These are phyloP conservation scores for Pythium rishiriense DNA, from an alignment of 352 stramenopile species.

Conservation along the genomic window DNA sequence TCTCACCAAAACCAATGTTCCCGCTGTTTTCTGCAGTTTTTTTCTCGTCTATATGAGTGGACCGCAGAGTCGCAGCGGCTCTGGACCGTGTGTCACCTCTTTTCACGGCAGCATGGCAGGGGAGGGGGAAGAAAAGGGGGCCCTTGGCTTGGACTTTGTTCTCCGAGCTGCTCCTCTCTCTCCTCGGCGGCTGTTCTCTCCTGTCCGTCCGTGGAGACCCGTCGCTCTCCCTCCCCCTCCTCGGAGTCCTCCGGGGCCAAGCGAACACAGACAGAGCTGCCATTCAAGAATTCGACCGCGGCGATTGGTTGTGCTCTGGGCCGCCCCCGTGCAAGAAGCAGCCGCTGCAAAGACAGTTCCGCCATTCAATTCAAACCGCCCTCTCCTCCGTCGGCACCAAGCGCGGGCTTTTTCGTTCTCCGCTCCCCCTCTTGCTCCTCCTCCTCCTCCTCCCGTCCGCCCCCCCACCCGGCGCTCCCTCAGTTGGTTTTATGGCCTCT, in stretches of 20 bases:
- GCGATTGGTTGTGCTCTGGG: conserved; percentile 23
- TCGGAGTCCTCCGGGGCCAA: neutral
- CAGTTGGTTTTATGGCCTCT: conserved; percentile 70
- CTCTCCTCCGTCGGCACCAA: conserved; percentile 4
- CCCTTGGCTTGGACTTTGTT: conserved; percentile 12
- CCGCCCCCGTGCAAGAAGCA: conserved; percentile 6
- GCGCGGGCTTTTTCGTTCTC: conserved; percentile 28
- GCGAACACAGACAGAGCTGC: conserved; percentile 23
- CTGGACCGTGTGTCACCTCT: conserved; percentile 16
- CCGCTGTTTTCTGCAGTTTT: conserved; percentile 6
- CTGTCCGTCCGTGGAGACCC: conserved; percentile 16
- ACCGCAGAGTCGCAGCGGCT: neutral
- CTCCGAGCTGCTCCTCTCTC: conserved; percentile 4
- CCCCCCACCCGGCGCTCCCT: neutral
- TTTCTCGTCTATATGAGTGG: neutral
- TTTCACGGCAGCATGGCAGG: conserved; percentile 5
- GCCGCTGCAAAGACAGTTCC: conserved; percentile 29
- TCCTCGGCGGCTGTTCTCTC: conserved; percentile 11
- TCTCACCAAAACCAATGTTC: neutral
- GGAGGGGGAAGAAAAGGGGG: conserved; percentile 12
- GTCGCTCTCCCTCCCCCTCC: too few species aligned
- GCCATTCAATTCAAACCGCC: conserved; percentile 18
- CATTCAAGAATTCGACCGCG: conserved; percentile 25
- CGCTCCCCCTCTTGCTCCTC: conserved; percentile 17
- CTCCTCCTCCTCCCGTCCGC: conserved; percentile 33